A percentile compares a stretch with the other conserved stretches of the same genome.
Evolutionary conservation across 2,329 filamentous ascomycete genomes (phyloP).

Genomic region (Colletotrichum orchidophilum): DNA sequence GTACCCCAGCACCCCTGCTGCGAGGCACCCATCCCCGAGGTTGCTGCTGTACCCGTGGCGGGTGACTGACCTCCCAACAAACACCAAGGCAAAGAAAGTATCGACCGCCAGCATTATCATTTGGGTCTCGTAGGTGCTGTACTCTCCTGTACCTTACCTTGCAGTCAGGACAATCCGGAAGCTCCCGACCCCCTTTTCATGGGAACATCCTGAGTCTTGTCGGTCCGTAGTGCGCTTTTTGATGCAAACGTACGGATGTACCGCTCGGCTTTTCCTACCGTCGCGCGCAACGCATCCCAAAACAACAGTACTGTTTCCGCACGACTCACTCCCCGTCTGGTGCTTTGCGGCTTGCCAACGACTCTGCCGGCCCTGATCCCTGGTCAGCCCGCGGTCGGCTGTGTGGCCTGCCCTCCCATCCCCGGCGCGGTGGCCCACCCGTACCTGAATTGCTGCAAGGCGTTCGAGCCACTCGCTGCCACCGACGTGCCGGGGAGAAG

Average conservation of each 20-base stretch:
- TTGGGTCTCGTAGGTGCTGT: background rate
- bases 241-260: background rate
- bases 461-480: constrained; percentile 1
- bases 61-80: background rate
- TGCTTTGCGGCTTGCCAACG: background rate
- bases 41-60: background rate
- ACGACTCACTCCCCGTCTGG: background rate
- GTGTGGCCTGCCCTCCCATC: background rate
- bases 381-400: background rate
- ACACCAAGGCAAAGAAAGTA: background rate
- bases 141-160: background rate
- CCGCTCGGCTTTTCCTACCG: background rate
- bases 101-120: background rate
- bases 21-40: background rate
- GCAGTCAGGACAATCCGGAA: background rate
- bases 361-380: background rate
- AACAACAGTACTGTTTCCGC: background rate
- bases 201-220: background rate
- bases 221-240: background rate
- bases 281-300: background rate
- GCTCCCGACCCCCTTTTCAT: background rate
- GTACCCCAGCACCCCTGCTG: background rate
- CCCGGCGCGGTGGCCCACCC: background rate
- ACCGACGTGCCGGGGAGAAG: background rate
- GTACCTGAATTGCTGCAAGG: constrained; percentile 18